Evolutionary conservation across 768 basidiomycete species (phyloP).

Genomic region (Tricholoma terreum): DNA sequence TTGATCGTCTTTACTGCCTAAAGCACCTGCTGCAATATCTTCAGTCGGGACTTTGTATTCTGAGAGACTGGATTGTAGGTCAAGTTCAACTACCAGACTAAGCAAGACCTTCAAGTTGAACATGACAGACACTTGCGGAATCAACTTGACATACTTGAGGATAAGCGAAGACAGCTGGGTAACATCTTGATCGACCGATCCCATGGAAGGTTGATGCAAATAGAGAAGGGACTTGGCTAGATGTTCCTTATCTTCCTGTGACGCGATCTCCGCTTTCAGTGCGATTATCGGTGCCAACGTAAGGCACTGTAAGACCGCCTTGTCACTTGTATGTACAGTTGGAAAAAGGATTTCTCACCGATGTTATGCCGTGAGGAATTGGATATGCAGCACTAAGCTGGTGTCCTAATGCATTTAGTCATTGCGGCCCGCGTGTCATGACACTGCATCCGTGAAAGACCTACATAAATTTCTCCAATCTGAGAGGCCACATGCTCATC

Average conservation of each 20-base stretch:
- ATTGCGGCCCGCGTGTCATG: background rate
- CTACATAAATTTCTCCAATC: conserved; percentile 53
- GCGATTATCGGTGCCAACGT: conserved; percentile 64
- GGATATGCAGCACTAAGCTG: conserved; percentile 68
- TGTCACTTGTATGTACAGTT: background rate
- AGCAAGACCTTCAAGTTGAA: background rate
- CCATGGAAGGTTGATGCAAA: conserved; percentile 57
- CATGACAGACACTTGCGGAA: background rate
- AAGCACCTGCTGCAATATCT: conserved; percentile 50
- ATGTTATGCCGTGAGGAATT: conserved; percentile 83
- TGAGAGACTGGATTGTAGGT: conserved; percentile 52
- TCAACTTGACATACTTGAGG: conserved; percentile 39
- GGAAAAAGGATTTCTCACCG: conserved; percentile 41
- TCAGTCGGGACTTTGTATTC: conserved; percentile 63
- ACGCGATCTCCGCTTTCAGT: conserved; percentile 55
- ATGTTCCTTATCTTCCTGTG: conserved; percentile 58
- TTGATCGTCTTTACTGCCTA: conserved; percentile 42
- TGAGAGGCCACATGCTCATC: conserved; percentile 77
- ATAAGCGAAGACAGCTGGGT: conserved; percentile 51
- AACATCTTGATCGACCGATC: conserved; percentile 63
- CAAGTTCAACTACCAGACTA: conserved; percentile 61
- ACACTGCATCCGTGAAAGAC: conserved; percentile 1
- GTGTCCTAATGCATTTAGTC: conserved; percentile 53
- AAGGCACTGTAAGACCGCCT: conserved; percentile 49
- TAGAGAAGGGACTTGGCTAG: conserved; percentile 58